Base-by-base conservation (phyloP, 2,329 filamentous ascomycete genomes). In the Fusarium sp. region DNA sequence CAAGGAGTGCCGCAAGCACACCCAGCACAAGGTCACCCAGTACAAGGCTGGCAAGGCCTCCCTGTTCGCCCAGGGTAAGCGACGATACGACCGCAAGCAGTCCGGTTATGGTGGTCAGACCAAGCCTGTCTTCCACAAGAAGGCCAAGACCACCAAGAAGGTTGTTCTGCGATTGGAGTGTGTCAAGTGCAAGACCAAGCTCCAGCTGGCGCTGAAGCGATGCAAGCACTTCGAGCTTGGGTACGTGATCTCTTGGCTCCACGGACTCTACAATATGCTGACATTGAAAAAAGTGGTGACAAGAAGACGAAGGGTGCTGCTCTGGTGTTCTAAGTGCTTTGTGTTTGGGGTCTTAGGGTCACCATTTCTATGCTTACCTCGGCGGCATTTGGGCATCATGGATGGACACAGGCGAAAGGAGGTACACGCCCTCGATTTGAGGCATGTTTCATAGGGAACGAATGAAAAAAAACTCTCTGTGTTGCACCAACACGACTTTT, bases 241-340 rank as follows among this genome's bases (percentile, higher is more conserved):
- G 94, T 97, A 94, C 76, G 94, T 91, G 57, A 65, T 59, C 20
- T 33, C 42, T 36, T 49, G 29, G 15, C 29, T 71, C 46, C 45
- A 12, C 4, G 10, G 10, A 22, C 7, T 7, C 8, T 33, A 35
- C 11, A 14, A n/a, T 25, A 77, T 81, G 75, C 85, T 89, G 83
- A 89, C 81, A 54, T 64, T 67, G 70, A 73, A 63, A 78, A 81
- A 80, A 97, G 96, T 92, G 96, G 96, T 91, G 96, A 99, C 93
- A 99, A 99, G 95, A 99, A 99, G 94, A 99, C 96, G 82, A 99
- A 99, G 94, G 96, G 96, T 93, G 96, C 96, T 82, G 96, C 96
- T 87, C 92, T 99, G 83, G 96, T 99, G 83, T 99, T 99, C 91
- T 99, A 97, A 92, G 88, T 89, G 86, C 84, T 81, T 86, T 86